These are phyloP conservation scores for Torulaspora globosa DNA, from an alignment of 1,139 yeast genomes.

Conservation along the genomic window DNA sequence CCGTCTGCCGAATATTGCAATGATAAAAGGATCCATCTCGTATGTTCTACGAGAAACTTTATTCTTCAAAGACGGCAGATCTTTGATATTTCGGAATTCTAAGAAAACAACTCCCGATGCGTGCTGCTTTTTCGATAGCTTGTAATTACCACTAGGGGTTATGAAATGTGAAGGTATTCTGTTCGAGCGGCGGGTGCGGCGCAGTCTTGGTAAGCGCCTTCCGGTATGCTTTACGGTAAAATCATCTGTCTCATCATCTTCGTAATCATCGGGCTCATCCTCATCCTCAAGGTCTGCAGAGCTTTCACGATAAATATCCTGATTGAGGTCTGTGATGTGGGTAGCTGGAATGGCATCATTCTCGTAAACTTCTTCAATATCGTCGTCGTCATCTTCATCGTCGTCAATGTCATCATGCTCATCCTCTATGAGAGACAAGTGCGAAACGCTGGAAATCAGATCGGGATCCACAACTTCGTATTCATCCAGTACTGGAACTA, in stretches of 20 bases:
- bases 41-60: slow-evolving; percentile 62
- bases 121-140: slow-evolving; percentile 31
- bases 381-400: slow-evolving; percentile 10
- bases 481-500: slow-evolving; percentile 19
- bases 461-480: slow-evolving; percentile 16
- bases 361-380: neutral
- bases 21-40: slow-evolving; percentile 96
- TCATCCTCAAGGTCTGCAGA: slow-evolving; percentile 7
- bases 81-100: slow-evolving; percentile 69
- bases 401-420: slow-evolving; percentile 5
- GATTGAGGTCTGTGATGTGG: slow-evolving; percentile 1
- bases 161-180: slow-evolving; percentile 5
- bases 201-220: slow-evolving; percentile 17
- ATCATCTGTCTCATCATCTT: slow-evolving; percentile 12
- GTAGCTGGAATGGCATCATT: no score
- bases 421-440: slow-evolving; percentile 5
- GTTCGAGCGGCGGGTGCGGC: slow-evolving; percentile 8
- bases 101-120: slow-evolving; percentile 65
- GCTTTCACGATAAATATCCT: neutral
- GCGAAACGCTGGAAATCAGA: slow-evolving; percentile 5
- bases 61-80: slow-evolving; percentile 62
- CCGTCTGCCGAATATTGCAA: slow-evolving; percentile 82
- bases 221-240: slow-evolving; percentile 13
- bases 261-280: slow-evolving; percentile 14
- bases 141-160: slow-evolving; percentile 20